Evolutionary conservation across 164 flowering plant species (phyloP), one percentile per base, ranked within the genome.

Genomic region (Kalanchoe fedtschenkoi): DNA sequence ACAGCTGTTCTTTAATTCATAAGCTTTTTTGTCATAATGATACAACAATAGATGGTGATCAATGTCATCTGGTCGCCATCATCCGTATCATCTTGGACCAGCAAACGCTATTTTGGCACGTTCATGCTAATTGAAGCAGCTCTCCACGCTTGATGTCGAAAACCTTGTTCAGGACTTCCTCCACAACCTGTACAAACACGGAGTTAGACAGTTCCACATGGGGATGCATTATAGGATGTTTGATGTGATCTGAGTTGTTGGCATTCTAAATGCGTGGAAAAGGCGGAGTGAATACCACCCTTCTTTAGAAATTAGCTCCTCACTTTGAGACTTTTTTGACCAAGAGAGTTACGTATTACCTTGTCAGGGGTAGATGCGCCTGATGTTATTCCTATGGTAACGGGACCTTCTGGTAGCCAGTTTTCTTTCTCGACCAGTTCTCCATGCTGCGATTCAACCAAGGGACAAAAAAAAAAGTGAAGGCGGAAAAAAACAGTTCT

Each of bases 301-400:
- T 29, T 13, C 17, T 26, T 8, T 32, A 4, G 14, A 22, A 29
- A 34, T 11, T n/a, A 7, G 30, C 22, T 2, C 6, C 57, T 1
- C 32, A 16, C 59, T 16, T 60, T 7, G 21, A 21, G 26, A 21
- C 26, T 58, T 30, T 5, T 3, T 21, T 16, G 55, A 21, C 16
- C 26, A 6, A 13, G 5, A 26, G 22, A 24, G 41, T 41, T 19
- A 29, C 62, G 51, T 72, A 91, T 96, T 72, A 91, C 98, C 96
- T 92, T 92, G 60, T 92, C 98, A 15, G 98, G 98, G 1, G 98
- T 89, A 9, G 98, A 92, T 62, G 98, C 96, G 65, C 96, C 98
- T 13, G 98, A 92, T 65, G 96, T 92, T 17, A 92, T 71, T 38
- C 98, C 98, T 13, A 92, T 71, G 6, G 88, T 89, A 69, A 92